These are phyloP conservation scores for Suillus paluster DNA, from an alignment of 768 basidiomycete genomes.

Conservation along the genomic window DNA sequence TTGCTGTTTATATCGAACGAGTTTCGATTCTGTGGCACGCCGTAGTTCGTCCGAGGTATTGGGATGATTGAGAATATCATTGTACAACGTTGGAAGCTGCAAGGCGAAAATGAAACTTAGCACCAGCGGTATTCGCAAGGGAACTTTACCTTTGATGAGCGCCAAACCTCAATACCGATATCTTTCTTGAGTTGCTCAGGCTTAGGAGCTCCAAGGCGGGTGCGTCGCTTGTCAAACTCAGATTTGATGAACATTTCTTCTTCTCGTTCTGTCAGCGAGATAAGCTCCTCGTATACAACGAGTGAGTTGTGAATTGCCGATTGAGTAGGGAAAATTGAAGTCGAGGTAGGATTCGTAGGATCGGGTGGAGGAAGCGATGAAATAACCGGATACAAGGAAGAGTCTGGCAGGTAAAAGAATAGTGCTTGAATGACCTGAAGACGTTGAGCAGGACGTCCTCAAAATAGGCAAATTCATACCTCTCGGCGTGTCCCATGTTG, in stretches of 20 bases:
- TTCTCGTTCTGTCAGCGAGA: slow-evolving; percentile 61
- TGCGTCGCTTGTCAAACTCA: slow-evolving; percentile 80
- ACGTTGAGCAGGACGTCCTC: not conserved
- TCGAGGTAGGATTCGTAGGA: slow-evolving; percentile 69
- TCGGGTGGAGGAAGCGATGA: slow-evolving; percentile 74
- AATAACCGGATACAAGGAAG: slow-evolving; percentile 64
- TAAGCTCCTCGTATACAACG: slow-evolving; percentile 72
- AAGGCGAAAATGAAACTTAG: slow-evolving; percentile 10
- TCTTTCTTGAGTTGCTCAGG: slow-evolving; percentile 63
- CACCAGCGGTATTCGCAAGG: not conserved
- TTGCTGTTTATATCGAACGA: slow-evolving; percentile 65
- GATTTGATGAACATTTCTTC: slow-evolving; percentile 61
- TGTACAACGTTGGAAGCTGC: slow-evolving; percentile 74
- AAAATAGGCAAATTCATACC: slow-evolving; percentile 39
- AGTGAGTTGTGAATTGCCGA: slow-evolving; percentile 71
- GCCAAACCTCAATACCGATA: slow-evolving; percentile 68
- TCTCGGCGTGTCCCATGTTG: slow-evolving; percentile 63
- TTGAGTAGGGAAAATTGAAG: slow-evolving; percentile 62
- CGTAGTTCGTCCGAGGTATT: slow-evolving; percentile 80
- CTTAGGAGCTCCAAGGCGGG: slow-evolving; percentile 69
- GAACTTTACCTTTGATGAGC: slow-evolving; percentile 56
- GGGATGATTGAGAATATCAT: slow-evolving; percentile 82
- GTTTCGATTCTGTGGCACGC: slow-evolving; percentile 74
- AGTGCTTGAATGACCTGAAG: slow-evolving; percentile 69
- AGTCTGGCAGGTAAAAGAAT: slow-evolving; percentile 73